phyloP scores from a whole-genome alignment of 352 stramenopile genomes.

The Thalassiosira ordinaria region DNA sequence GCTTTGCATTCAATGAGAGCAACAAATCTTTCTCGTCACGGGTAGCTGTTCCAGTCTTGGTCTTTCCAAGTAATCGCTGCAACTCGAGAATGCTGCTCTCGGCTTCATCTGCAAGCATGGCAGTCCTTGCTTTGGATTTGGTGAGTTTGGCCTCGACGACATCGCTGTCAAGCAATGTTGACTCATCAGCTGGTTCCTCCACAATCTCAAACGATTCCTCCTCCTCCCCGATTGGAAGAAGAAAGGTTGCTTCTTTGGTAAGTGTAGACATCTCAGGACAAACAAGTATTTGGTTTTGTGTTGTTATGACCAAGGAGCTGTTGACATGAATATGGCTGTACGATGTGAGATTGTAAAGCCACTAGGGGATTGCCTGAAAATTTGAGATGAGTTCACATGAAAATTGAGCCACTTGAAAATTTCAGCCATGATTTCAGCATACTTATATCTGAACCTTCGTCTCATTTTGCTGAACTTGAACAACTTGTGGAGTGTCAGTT shows the following conservation, averaged over 20 bases:
- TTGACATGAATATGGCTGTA: too few relatives aligned
- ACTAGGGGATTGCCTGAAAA: too few relatives aligned
- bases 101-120: constrained; percentile 35
- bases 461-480: too few relatives aligned
- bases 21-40: too few relatives aligned
- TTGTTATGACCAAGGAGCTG: too few relatives aligned
- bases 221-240: constrained; percentile 34
- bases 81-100: constrained; percentile 42
- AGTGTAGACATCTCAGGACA: constrained; percentile 3
- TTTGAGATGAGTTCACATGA: too few relatives aligned
- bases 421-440: too few relatives aligned
- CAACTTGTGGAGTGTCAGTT: too few relatives aligned
- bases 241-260: constrained; percentile 15
- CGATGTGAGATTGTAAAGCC: too few relatives aligned
- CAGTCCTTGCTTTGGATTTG: constrained; percentile 30
- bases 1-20: constrained; percentile 40
- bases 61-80: constrained; percentile 32
- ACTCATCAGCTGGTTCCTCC: constrained; percentile 5
- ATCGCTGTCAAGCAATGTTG: constrained; percentile 13
- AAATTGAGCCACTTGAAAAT: too few relatives aligned
- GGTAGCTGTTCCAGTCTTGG: constrained; percentile 34
- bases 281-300: too few relatives aligned
- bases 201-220: constrained; percentile 38
- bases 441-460: too few relatives aligned
- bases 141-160: constrained; percentile 14